phyloP scores from a whole-genome alignment of 2,329 filamentous ascomycete genomes.

The Pseudogymnoascus sp. region DNA sequence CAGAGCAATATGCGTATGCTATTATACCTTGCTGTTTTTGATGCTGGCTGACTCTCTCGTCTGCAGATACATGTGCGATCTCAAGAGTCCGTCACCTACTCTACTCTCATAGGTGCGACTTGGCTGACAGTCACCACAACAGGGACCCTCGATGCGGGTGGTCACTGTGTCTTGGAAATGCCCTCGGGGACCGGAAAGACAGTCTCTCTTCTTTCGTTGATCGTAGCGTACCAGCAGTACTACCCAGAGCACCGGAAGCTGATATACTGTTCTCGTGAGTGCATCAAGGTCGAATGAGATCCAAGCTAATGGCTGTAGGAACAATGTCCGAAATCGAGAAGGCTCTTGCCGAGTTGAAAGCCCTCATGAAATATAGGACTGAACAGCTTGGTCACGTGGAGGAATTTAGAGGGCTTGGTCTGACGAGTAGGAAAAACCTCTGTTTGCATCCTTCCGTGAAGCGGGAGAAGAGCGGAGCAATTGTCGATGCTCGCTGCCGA shows the following conservation, averaged over 20 bases:
- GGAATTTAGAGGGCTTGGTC: conserved; percentile 83
- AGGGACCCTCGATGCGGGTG: conserved; percentile 81
- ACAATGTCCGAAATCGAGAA: conserved; percentile 99
- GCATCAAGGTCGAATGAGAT: not conserved
- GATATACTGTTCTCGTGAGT: conserved; percentile 87
- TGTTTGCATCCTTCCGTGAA: conserved; percentile 95
- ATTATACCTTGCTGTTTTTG: not conserved
- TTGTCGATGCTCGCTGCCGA: conserved; percentile 93
- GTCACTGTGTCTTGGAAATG: conserved; percentile 97
- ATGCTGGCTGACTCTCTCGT: not conserved
- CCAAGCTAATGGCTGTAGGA: conserved; percentile 34
- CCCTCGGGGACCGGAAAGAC: conserved; percentile 98
- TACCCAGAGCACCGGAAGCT: conserved; percentile 91
- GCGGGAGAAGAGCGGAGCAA: conserved; percentile 85
- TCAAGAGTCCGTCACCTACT: conserved; percentile 48
- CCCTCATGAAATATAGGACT: conserved; percentile 88
- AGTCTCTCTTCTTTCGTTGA: conserved; percentile 86
- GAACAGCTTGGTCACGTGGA: conserved; percentile 85
- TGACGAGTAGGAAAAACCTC: conserved; percentile 95
- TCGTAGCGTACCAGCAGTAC: conserved; percentile 92
- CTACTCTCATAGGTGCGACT: not conserved
- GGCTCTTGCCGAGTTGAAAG: conserved; percentile 82
- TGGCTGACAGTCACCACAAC: not conserved
- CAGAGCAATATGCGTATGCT: conserved; percentile 59
- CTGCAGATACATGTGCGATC: conserved; percentile 68